Conservation (phyloP, 2,329 filamentous ascomycete species). For the Aspergillus unguis region DNA sequence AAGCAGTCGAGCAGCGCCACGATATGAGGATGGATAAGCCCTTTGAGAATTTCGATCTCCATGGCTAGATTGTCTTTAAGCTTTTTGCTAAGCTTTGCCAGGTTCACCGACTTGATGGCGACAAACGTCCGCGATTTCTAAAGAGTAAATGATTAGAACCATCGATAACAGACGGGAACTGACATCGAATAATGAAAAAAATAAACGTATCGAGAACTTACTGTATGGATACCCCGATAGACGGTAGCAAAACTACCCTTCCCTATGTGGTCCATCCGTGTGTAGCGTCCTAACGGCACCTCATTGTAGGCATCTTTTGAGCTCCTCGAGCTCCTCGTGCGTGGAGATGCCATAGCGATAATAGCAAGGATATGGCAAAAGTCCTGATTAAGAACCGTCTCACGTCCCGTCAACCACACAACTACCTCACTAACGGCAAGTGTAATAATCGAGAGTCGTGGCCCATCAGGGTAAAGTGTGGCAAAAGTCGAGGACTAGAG, state of each 20-base stretch:
- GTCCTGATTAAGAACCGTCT: conserved; percentile 14
- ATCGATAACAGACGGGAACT: background rate
- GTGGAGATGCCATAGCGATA: conserved; percentile 44
- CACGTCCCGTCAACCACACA: conserved; percentile 31
- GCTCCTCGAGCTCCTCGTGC: conserved; percentile 37
- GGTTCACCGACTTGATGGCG: conserved; percentile 94
- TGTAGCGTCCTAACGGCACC: conserved; percentile 68
- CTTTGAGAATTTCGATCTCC: conserved; percentile 94
- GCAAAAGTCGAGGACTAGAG: background rate
- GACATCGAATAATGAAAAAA: background rate
- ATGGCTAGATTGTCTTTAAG: conserved; percentile 92
- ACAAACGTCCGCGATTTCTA: conserved; percentile 78
- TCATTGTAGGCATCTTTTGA: conserved; percentile 34
- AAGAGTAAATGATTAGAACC: background rate
- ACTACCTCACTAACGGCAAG: conserved; percentile 35
- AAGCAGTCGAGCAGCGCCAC: conserved; percentile 93
- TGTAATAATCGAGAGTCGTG: conserved; percentile 23
- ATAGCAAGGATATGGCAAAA: conserved; percentile 18
- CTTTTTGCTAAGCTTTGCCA: conserved; percentile 88
- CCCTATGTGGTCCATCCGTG: conserved; percentile 83
- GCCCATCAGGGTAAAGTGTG: conserved; percentile 34
- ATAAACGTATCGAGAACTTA: conserved; percentile 45
- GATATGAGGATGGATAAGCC: conserved; percentile 91
- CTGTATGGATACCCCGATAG: conserved; percentile 80
- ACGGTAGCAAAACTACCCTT: conserved; percentile 98